Base-by-base conservation (phyloP, 129 eudicot species). In the Saussurea involucrata region DNA sequence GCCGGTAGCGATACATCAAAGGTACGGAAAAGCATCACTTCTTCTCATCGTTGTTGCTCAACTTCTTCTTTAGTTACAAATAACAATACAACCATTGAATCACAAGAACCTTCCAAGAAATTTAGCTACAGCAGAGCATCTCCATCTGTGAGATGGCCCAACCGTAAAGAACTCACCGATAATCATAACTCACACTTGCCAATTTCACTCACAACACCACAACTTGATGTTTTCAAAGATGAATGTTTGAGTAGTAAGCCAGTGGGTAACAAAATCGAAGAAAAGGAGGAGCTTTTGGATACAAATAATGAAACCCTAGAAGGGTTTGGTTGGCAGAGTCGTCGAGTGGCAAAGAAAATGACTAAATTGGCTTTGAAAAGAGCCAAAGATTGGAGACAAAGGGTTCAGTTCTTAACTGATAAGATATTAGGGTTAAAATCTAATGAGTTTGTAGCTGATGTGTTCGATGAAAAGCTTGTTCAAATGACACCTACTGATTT, bases 401-500 rank as follows among this genome's bases (percentile, higher is more conserved):
- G 98, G 80, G 97, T 91, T 60, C 89, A 89, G 36, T 85, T 86
- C 71, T 86, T 95, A 76, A 89, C 92, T 67, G 94, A 95, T 70
- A 86, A 80, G 85, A 91, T 91, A 28, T 69, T 95, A 79, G 85
- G 83, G 82, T 76, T 95, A 84, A 76, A 84, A 40, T 69, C 89
- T 0, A 90, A 85, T 64, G 97, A 89, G 78, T 86, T 87, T 83
- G 97, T 95, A 81, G 97, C 93, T 18, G 97, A 91, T 85, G 94
- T 95, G 6, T 86, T 95, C 88, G 97, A 95, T 80, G 85, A 87
- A 55, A 89, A 87, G 72, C 63, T 84, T 79, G 98, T 91, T 65
- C 97, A 89, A 49, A 91, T 95, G 98, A 91, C 96, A 4, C 97
- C 97, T 5, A 91, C 90, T 80, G 98, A 95, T 88, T 91, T 77